Conservation (phyloP, 768 basidiomycete species). For the Trametes maxima region DNA sequence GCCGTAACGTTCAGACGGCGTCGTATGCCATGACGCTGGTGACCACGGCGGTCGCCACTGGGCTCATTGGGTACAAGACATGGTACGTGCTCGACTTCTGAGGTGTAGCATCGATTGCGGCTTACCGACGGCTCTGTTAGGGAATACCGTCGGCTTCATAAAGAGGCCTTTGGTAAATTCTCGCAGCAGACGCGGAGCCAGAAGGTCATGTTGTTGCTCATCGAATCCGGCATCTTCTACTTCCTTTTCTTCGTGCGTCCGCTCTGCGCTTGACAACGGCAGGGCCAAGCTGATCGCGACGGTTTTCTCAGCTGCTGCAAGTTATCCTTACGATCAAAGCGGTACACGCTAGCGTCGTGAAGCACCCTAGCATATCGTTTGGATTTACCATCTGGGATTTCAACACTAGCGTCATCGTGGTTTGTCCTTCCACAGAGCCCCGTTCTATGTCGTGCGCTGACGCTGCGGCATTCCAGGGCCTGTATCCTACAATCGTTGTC, state of each 20-base stretch:
- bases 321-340: constrained; percentile 3
- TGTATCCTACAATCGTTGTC: constrained; percentile 28
- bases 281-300: too few relatives aligned
- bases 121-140: not conserved
- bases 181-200: constrained; percentile 18
- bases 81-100: constrained; percentile 16
- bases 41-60: constrained; percentile 26
- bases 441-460: not conserved
- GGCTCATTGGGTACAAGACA: constrained; percentile 24
- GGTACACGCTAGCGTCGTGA: constrained; percentile 12
- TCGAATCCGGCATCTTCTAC: constrained; percentile 30
- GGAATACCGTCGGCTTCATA: constrained; percentile 4
- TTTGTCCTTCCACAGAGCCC: constrained; percentile 9
- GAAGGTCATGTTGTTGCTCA: constrained; percentile 23
- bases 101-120: not conserved
- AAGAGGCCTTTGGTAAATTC: not conserved
- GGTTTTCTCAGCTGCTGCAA: not conserved
- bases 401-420: constrained; percentile 27
- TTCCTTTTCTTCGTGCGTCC: constrained; percentile 31
- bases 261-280: not conserved
- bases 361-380: constrained; percentile 13
- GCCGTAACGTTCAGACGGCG: constrained; percentile 25
- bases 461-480: constrained; percentile 13
- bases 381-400: constrained; percentile 22
- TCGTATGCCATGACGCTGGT: constrained; percentile 25